phyloP scores from a whole-genome alignment of 2,329 filamentous ascomycete genomes.

The Penicillium freii region DNA sequence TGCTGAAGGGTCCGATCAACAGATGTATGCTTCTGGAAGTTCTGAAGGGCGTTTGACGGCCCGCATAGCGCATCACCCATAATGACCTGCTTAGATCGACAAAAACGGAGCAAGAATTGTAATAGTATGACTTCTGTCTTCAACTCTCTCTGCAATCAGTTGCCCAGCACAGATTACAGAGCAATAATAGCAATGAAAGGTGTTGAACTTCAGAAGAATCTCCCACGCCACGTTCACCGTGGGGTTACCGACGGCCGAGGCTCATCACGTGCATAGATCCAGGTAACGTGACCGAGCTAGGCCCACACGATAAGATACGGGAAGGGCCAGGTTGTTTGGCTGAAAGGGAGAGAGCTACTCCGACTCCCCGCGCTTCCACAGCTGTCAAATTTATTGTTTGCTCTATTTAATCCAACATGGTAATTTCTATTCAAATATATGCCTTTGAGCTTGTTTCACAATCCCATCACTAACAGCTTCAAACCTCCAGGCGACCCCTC shows the following conservation, averaged over 20 bases:
- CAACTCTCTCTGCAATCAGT: not conserved
- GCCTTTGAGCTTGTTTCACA: not conserved
- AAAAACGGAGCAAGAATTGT: not conserved
- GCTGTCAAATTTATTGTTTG: conserved; percentile 4
- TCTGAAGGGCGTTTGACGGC: conserved; percentile 72
- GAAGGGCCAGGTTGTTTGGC: conserved; percentile 28
- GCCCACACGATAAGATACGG: conserved; percentile 25
- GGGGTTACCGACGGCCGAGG: conserved; percentile 24
- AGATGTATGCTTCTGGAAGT: conserved; percentile 67
- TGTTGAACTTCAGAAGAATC: conserved; percentile 1
- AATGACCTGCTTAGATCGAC: conserved; percentile 19
- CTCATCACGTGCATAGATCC: conserved; percentile 14
- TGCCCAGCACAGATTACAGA: not conserved
- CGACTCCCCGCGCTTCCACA: conserved; percentile 13
- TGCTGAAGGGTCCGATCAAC: conserved; percentile 70
- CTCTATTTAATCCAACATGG: conserved; percentile 23
- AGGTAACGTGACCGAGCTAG: conserved; percentile 19
- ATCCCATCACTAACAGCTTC: conserved; percentile 13
- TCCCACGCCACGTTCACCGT: conserved; percentile 9
- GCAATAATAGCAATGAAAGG: not conserved
- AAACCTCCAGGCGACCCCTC: conserved; percentile 54
- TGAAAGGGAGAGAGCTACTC: conserved; percentile 9
- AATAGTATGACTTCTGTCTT: not conserved
- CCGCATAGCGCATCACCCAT: conserved; percentile 72
- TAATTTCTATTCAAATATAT: conserved; percentile 7